Base-by-base conservation (phyloP, 2,329 filamentous ascomycete genomes). In the Dryadomyces quercus-mongolicae region DNA sequence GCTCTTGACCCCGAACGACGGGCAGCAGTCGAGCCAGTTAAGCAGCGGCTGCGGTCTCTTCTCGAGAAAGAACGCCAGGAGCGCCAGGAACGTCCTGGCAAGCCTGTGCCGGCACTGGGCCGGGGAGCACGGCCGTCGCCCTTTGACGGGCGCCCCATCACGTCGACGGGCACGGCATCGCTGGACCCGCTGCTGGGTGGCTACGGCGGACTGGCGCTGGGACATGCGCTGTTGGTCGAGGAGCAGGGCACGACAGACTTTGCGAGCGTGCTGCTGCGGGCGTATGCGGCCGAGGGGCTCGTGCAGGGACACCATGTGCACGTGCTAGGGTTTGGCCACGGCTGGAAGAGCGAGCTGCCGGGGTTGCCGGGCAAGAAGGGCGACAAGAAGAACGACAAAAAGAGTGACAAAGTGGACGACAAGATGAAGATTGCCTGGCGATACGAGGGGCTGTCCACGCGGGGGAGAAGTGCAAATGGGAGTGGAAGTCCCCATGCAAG, bases 351-450 rank as follows among this genome's bases (percentile, higher is more conserved):
- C 59, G 89, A 92, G 61, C 73, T 98, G 21, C 93, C 93, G 3
- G 92, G 86, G 0, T 67, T 94, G 38, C 53, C 55, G 76, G 69
- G 74, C 1, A 63, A 10, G 66, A 5, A 16, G 15, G 60, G 63
- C 49, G 66, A 18, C 31, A 31, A 10, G 13, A 31, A 69, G 2
- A 75, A 76, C 15, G 86, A 92, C 58, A 91, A 85, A 68, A 97
- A n/a, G n/a, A 60, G 63, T 49, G 66, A 18, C 31, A 31, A 10
- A 15, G 43, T 69, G 2, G 75, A 76, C 15, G 86, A 92, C 58
- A 91, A 85, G 68, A 97, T 98, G 93, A 97, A 95, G 72, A 98
- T 98, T 72, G 93, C 93, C 3, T 98, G 93, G 93, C 80, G 93
- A 67, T 98, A 98, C 70, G 91, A 97, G 68, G 80, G 82, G 38